Evolutionary conservation across 2,329 filamentous ascomycete species (phyloP).

Genomic region (Westerdykella ornata): DNA sequence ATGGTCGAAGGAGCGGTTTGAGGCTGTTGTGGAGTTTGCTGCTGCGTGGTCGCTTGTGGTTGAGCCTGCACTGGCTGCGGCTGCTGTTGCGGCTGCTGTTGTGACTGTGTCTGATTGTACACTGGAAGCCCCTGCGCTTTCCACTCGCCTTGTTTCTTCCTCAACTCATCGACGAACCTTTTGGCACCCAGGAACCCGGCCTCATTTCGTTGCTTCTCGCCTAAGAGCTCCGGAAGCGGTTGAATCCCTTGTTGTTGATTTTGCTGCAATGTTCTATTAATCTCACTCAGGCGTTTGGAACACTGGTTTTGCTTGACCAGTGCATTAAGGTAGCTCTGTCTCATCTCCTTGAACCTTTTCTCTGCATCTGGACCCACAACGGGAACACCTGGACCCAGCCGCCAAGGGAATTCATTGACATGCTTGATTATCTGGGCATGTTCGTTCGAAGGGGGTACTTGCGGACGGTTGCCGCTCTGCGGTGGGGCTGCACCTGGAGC

Average conservation of each 20-base stretch:
- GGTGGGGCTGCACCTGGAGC: slow-evolving; percentile 3
- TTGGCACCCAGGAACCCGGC: slow-evolving; percentile 26
- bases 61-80: slow-evolving; percentile 13
- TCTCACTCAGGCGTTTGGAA: slow-evolving; percentile 19
- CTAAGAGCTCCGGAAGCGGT: slow-evolving; percentile 24
- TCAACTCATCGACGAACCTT: slow-evolving; percentile 32
- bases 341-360: slow-evolving; percentile 31
- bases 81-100: slow-evolving; percentile 26
- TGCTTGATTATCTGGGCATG: slow-evolving; percentile 32
- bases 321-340: slow-evolving; percentile 31
- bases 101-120: slow-evolving; percentile 26
- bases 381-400: background rate
- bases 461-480: too few relatives aligned
- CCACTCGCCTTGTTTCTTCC: slow-evolving; percentile 29
- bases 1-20: slow-evolving; percentile 24
- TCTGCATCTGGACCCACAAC: slow-evolving; percentile 24
- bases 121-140: slow-evolving; percentile 17
- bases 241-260: slow-evolving; percentile 29
- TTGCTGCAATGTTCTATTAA: slow-evolving; percentile 26
- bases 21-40: slow-evolving; percentile 20
- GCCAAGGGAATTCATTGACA: slow-evolving; percentile 31
- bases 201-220: slow-evolving; percentile 23
- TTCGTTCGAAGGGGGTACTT: too few relatives aligned
- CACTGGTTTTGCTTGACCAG: slow-evolving; percentile 28
- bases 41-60: slow-evolving; percentile 16